phyloP scores from a whole-genome alignment of 805 yeast genomes.

The Lachancea dasiensis region DNA sequence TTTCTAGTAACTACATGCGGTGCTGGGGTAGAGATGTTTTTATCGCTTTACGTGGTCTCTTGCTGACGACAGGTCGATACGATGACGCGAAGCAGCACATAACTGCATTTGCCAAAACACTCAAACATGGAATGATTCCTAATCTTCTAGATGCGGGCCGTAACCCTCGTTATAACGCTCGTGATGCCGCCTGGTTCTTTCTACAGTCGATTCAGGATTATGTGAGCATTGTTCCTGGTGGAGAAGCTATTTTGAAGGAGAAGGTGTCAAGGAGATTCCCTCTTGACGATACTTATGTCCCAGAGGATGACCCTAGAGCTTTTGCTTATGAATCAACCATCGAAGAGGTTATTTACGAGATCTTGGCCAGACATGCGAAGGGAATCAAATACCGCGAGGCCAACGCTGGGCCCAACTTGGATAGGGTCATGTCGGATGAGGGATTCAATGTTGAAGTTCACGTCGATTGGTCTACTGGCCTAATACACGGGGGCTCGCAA shows the following conservation, averaged over 20 bases:
- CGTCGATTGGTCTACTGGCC: conserved; percentile 87
- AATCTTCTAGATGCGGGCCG: conserved; percentile 87
- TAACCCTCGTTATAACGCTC: conserved; percentile 90
- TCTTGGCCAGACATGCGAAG: conserved; percentile 78
- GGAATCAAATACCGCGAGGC: conserved; percentile 90
- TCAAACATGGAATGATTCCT: conserved; percentile 94
- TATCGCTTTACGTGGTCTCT: conserved; percentile 75
- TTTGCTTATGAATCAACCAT: conserved; percentile 65
- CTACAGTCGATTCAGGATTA: conserved; percentile 86
- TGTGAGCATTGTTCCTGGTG: conserved; percentile 59
- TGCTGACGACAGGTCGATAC: conserved; percentile 69
- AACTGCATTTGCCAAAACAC: conserved; percentile 78
- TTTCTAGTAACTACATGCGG: conserved; percentile 85
- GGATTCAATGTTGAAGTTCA: conserved; percentile 80
- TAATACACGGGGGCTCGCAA: conserved; percentile 87
- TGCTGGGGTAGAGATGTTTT: conserved; percentile 99
- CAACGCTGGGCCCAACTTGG: conserved; percentile 84
- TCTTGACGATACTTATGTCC: conserved; percentile 71
- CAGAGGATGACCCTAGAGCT: conserved; percentile 65
- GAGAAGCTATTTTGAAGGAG: conserved; percentile 58
- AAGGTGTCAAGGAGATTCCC: conserved; percentile 83
- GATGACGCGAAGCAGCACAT: conserved; percentile 80
- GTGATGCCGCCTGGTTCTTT: conserved; percentile 97
- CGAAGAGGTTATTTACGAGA: conserved; percentile 74
- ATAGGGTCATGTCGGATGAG: conserved; percentile 85